Base-by-base conservation (phyloP, 345 rosid species). In the Populus euphratica region DNA sequence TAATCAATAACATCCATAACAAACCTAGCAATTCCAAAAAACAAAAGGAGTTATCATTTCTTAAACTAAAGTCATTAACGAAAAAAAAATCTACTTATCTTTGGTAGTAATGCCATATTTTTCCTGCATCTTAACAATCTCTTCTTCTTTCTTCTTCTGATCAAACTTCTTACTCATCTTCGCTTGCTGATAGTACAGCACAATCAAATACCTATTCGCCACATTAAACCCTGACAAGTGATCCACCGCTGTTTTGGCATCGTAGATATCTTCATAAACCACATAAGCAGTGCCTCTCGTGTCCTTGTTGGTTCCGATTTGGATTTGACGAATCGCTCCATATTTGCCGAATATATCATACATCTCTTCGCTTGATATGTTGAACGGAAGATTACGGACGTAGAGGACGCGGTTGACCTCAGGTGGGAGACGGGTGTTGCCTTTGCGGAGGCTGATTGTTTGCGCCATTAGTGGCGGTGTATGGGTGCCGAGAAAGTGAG, bases 141-240 rank as follows among this genome's bases (percentile, higher is more conserved):
- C 97, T 1, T 93, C 98, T 54, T 92, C 98, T 78, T 85, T 90
- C 91, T 93, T 93, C 93, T 88, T 92, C 89, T 86, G 92, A 21
- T 93, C 98, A 68, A 92, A 88, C 89, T 89, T 93, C 88, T 93
- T 93, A 81, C 93, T 89, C 98, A 92, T 93, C 91, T 92, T 92
- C 9, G 94, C 91, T 67, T 91, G 98, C 83, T 96, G 99, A 76
- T 96, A 96, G 63, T 92, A 96, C 47, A 96, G 67, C n/a, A 96
- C 99, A 78, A 96, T 93, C 52, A 96, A 74, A 82, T 96, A 96
- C 71, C 98, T 80, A 76, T 93, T 96, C 10, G 99, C 98, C 39
- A 96, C 98, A 84, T 96, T 96, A 89, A 96, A 96, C n/a, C 99
- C 97, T 4, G 99, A 96, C 75, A 96, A 89, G 83, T 96, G 99